Evolutionary conservation across 2,329 filamentous ascomycete species (phyloP).

Genomic region (Aspergillus pseudotamarii): DNA sequence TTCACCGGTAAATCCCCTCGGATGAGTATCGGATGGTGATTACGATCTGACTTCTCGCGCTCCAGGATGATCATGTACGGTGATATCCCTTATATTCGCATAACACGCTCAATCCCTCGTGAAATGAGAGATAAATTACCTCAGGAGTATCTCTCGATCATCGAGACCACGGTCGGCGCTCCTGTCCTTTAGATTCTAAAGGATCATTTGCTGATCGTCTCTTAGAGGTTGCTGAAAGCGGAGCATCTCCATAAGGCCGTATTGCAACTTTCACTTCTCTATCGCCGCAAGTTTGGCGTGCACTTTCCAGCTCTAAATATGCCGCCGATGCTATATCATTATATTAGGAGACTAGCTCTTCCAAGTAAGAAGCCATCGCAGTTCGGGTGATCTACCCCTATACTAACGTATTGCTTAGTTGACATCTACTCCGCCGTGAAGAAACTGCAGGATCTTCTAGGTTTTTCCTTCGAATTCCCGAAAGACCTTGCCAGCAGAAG

Average conservation of each 20-base stretch:
- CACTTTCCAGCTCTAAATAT: slow-evolving; percentile 73
- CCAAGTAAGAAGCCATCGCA: slow-evolving; percentile 60
- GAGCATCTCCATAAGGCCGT: slow-evolving; percentile 68
- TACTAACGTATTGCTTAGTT: slow-evolving; percentile 24
- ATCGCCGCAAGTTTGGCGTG: slow-evolving; percentile 69
- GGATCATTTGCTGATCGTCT: slow-evolving; percentile 3
- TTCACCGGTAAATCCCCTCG: slow-evolving; percentile 51
- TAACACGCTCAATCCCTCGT: slow-evolving; percentile 50
- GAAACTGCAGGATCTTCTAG: slow-evolving; percentile 57
- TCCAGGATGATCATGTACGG: slow-evolving; percentile 61
- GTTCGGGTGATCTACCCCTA: background rate
- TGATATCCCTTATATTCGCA: slow-evolving; percentile 71
- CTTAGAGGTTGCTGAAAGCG: slow-evolving; percentile 43
- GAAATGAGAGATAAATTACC: slow-evolving; percentile 51
- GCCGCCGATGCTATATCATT: slow-evolving; percentile 68
- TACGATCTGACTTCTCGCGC: slow-evolving; percentile 2
- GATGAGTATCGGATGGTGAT: background rate
- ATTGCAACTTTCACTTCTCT: slow-evolving; percentile 64
- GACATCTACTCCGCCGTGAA: slow-evolving; percentile 56
- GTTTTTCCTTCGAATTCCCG: slow-evolving; percentile 61
- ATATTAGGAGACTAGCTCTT: slow-evolving; percentile 71
- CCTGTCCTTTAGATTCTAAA: background rate
- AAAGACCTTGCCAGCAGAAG: slow-evolving; percentile 42
- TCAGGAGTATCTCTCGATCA: slow-evolving; percentile 40
- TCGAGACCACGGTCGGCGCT: slow-evolving; percentile 42